phyloP scores from a whole-genome alignment of 2,329 filamentous ascomycete species.

The Exophiala bonariae region DNA sequence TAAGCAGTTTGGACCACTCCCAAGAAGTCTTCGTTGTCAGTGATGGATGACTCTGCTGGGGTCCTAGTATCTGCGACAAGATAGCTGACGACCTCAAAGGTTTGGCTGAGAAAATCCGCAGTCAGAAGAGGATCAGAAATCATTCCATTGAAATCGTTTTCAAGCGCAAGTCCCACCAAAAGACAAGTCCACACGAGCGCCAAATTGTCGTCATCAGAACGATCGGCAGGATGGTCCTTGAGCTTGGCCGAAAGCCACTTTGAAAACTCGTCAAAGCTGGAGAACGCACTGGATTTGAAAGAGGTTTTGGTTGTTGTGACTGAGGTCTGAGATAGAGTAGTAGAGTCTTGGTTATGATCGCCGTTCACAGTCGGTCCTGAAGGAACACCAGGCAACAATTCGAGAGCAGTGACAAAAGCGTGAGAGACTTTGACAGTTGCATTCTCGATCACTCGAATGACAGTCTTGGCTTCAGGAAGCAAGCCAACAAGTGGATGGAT shows the following conservation, averaged over 20 bases:
- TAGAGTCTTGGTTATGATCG: slow-evolving; percentile 4
- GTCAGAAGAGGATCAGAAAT: slow-evolving; percentile 4
- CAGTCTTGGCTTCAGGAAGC: slow-evolving; percentile 20
- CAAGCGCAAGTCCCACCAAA: slow-evolving; percentile 12
- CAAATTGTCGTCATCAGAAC: slow-evolving; percentile 15
- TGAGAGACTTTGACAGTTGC: slow-evolving; percentile 7
- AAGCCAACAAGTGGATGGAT: slow-evolving; percentile 24
- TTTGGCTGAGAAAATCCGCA: slow-evolving; percentile 1
- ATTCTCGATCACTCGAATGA: slow-evolving; percentile 8
- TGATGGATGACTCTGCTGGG: not conserved
- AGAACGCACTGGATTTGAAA: slow-evolving; percentile 4
- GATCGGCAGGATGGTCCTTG: not conserved
- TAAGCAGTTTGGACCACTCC: too few relatives aligned
- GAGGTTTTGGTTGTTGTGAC: not conserved
- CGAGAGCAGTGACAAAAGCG: slow-evolving; percentile 14
- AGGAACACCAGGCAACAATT: slow-evolving; percentile 8
- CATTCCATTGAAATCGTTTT: slow-evolving; percentile 14
- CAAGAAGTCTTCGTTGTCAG: slow-evolving; percentile 1
- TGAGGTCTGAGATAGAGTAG: slow-evolving; percentile 4
- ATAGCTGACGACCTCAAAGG: too few relatives aligned
- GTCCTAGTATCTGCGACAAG: too few relatives aligned
- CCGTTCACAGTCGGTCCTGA: slow-evolving; percentile 10
- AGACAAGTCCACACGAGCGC: slow-evolving; percentile 18
- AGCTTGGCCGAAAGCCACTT: slow-evolving; percentile 7
- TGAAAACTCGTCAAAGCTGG: slow-evolving; percentile 10